Evolutionary conservation across 1,284 basidiomycete genomes (phyloP).

Genomic region (Sanghuangporus sanghuang): DNA sequence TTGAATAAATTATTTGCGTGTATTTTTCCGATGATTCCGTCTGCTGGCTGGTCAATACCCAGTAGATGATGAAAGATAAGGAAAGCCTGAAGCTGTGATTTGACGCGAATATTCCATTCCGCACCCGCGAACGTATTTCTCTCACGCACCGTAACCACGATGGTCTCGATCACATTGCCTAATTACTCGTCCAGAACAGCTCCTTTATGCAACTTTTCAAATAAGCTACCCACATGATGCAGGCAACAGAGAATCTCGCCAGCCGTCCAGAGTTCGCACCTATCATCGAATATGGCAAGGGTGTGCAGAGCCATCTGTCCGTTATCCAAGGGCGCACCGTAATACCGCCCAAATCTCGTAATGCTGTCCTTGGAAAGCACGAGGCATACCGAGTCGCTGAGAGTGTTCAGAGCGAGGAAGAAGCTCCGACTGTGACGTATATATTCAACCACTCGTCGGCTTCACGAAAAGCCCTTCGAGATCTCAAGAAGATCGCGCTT

Average conservation of each 20-base stretch:
- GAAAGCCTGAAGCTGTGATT: background rate
- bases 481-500: conserved; percentile 9
- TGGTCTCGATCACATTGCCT: background rate
- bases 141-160: background rate
- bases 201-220: background rate
- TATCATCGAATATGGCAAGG: conserved; percentile 14
- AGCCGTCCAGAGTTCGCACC: conserved; percentile 8
- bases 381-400: conserved; percentile 8
- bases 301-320: conserved; percentile 9
- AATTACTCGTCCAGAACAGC: background rate
- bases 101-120: background rate
- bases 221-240: background rate
- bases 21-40: background rate
- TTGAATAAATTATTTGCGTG: background rate
- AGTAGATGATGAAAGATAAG: background rate
- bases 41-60: background rate
- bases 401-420: background rate
- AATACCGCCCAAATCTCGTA: conserved; percentile 4
- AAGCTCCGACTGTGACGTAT: conserved; percentile 3
- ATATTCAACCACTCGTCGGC: conserved; percentile 13
- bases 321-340: conserved; percentile 13
- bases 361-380: conserved; percentile 5
- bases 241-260: conserved; percentile 1
- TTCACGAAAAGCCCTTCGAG: background rate
- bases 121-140: background rate